Percentiles rank a stretch among this genome's conserved stretches.
phyloP scores from a whole-genome alignment of 345 rosid species.

The Pistacia vera region DNA sequence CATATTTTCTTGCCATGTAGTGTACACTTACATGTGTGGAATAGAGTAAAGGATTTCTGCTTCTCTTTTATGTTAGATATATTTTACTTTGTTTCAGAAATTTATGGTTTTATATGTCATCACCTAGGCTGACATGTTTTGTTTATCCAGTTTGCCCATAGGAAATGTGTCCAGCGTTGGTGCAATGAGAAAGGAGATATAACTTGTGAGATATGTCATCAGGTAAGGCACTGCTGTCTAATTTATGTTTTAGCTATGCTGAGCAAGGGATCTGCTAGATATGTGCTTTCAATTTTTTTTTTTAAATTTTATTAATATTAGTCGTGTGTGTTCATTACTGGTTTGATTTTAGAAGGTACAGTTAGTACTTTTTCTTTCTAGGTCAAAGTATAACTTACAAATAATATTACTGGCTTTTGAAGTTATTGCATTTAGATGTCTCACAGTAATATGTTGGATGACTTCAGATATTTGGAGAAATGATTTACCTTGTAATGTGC shows the following conservation, averaged over 20 bases:
- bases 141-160: slow-evolving; percentile 77
- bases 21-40: not conserved
- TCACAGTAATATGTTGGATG: no score
- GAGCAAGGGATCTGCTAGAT: slow-evolving; percentile 5
- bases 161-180: slow-evolving; percentile 99
- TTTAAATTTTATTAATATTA: not conserved
- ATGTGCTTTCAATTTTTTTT: not conserved
- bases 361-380: no score
- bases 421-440: no score
- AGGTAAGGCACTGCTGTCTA: slow-evolving; percentile 44
- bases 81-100: not conserved
- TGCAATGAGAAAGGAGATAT: slow-evolving; percentile 94
- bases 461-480: no score
- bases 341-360: no score
- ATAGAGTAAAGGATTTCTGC: not conserved
- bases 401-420: no score
- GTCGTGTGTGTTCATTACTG: not conserved
- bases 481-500: no score
- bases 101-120: not conserved
- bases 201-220: slow-evolving; percentile 94
- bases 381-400: no score
- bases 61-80: not conserved
- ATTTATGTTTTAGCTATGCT: not conserved
- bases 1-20: not conserved
- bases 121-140: slow-evolving; percentile 13